Base-by-base conservation (phyloP, 164 flowering plant genomes). In the Aristolochia fimbriata region DNA sequence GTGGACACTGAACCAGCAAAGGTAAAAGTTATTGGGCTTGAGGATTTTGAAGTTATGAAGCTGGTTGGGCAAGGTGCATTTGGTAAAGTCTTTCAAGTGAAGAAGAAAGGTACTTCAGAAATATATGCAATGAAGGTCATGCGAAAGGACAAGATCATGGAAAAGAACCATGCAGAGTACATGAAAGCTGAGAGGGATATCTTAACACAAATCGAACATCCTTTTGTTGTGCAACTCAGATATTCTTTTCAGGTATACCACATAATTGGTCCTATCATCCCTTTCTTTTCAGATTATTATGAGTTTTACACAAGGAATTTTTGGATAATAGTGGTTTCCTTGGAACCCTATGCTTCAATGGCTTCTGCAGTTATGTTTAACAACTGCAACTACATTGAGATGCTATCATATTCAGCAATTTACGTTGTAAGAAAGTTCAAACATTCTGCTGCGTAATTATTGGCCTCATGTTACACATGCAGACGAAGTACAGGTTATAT, bases 181-280 rank as follows among this genome's bases (percentile, higher is more conserved):
- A 92, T 89, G 98, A 89, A 74, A 61, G 94, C 96, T 43, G 96
- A 89, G 83, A 83, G 98, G 71, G 93, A 92, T 73, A 92, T 92
- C 65, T 81, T 89, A 20, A 87, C 96, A n/a, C 86, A 85, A 65
- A 83, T 92, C n/a, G 83, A 70, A 31, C 96, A 92, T 62, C 97
- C 98, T 6, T 92, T 89, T 37, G 78, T 92, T 60, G 96, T 92
- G 49, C 96, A 76, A 71, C 97, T 92, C 57, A 69, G 91, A 16
- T 89, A 81, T 72, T 92, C 98, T 25, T 92, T 92, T 65, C 98
- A 92, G 92, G 98, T 91, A 62, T 27, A 27, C 30, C 30, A 27
- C 30, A 27, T 27, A 2, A 5, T 27, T 27, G 30, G 30, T 27
- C 30, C 30, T 27, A 27, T 27, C 30, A 27, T 27, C 30, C 30